Percentiles rank a stretch among this genome's conserved stretches.
phyloP scores from a whole-genome alignment of 768 basidiomycete genomes.

The Pisolithus tinctorius region DNA sequence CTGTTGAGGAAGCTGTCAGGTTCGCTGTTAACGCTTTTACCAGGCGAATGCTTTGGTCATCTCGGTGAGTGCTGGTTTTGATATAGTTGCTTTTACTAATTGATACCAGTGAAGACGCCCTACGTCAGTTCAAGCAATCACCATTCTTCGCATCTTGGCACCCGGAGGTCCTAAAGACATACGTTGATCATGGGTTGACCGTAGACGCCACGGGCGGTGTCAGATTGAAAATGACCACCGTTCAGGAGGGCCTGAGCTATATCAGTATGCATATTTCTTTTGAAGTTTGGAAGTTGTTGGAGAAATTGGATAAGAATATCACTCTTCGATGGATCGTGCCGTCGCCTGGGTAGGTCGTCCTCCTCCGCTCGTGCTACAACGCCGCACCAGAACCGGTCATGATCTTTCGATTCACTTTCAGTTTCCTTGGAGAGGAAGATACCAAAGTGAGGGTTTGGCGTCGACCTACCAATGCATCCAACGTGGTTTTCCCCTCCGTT shows the following conservation, averaged over 20 bases:
- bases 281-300: slow-evolving; percentile 24
- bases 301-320: slow-evolving; percentile 19
- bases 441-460: too few species aligned
- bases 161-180: too few species aligned
- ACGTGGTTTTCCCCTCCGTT: too few species aligned
- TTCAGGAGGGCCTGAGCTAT: too few species aligned
- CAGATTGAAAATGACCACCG: too few species aligned
- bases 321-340: slow-evolving; percentile 25
- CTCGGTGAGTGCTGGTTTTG: slow-evolving; percentile 35
- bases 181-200: slow-evolving; percentile 41
- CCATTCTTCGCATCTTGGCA: too few species aligned
- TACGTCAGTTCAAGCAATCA: slow-evolving; percentile 31
- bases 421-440: too few species aligned
- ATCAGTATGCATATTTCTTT: slow-evolving; percentile 29
- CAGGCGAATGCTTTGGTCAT: slow-evolving; percentile 58
- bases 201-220: slow-evolving; percentile 55
- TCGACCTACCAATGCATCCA: too few species aligned
- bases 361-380: not conserved
- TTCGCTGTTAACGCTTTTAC: not conserved
- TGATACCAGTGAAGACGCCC: slow-evolving; percentile 51
- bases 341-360: slow-evolving; percentile 8
- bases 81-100: not conserved
- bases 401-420: slow-evolving; percentile 1
- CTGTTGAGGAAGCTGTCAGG: too few species aligned
- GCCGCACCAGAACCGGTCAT: too few species aligned